Evolutionary conservation across 371 early-diverging fungal species (phyloP).

Genomic region (Mucor plumbeus): DNA sequence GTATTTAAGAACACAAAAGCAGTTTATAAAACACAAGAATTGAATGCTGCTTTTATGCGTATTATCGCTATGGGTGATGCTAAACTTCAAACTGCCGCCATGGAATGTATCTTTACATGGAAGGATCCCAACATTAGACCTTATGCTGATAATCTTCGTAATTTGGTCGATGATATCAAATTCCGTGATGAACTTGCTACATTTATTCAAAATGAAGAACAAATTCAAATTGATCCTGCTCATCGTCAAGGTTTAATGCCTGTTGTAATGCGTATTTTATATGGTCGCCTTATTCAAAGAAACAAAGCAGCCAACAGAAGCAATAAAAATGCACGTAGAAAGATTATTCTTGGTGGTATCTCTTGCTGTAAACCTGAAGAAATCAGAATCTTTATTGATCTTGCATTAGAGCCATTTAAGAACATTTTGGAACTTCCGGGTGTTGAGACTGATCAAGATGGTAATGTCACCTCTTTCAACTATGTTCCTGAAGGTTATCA

Average conservation of each 20-base stretch:
- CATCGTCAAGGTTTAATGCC: conserved; percentile 76
- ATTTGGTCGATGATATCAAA: conserved; percentile 80
- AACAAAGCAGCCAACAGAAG: conserved; percentile 67
- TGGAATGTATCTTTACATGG: conserved; percentile 87
- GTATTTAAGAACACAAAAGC: conserved; percentile 71
- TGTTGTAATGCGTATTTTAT: conserved; percentile 82
- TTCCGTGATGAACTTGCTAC: conserved; percentile 89
- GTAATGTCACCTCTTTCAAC: conserved; percentile 18
- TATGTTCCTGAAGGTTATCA: conserved; percentile 31
- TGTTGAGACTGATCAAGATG: conserved; percentile 29
- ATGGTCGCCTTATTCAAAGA: conserved; percentile 86
- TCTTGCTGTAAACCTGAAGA: conserved; percentile 70
- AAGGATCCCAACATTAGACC: conserved; percentile 67
- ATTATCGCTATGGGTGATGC: conserved; percentile 83
- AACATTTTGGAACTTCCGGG: conserved; percentile 41
- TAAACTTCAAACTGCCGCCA: conserved; percentile 76
- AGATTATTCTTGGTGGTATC: conserved; percentile 81
- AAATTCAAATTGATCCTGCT: conserved; percentile 61
- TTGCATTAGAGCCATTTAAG: conserved; percentile 82
- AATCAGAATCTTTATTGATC: conserved; percentile 71
- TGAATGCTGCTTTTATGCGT: conserved; percentile 70
- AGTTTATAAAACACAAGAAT: conserved; percentile 52
- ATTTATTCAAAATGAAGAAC: conserved; percentile 67
- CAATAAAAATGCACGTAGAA: conserved; percentile 63
- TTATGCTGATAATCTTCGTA: conserved; percentile 77